These are phyloP conservation scores for Barnettozyma sucrosica DNA, from an alignment of 805 yeast species.

Conservation along the genomic window DNA sequence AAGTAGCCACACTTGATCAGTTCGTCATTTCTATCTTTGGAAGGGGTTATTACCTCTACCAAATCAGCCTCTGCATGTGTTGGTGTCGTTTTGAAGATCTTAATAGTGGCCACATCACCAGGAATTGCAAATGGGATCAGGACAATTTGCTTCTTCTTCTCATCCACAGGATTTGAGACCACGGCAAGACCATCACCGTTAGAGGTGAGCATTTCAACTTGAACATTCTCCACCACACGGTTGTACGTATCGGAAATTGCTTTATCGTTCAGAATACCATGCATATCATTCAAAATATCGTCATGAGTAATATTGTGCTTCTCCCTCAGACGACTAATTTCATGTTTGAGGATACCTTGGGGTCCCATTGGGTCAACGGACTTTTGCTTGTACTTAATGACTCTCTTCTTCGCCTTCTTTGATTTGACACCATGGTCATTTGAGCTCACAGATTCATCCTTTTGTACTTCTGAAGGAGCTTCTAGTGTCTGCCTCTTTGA, in stretches of 20 bases:
- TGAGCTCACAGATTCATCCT: conserved; percentile 2
- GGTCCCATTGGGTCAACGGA: conserved; percentile 73
- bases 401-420: conserved; percentile 25
- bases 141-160: conserved; percentile 45
- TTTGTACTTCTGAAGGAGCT: not conserved
- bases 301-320: conserved; percentile 37
- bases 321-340: conserved; percentile 55
- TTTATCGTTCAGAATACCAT: conserved; percentile 54
- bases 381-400: conserved; percentile 54
- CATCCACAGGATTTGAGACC: conserved; percentile 51
- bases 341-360: conserved; percentile 69
- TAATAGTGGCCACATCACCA: conserved; percentile 69
- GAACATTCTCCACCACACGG: conserved; percentile 51
- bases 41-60: conserved; percentile 40
- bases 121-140: conserved; percentile 84
- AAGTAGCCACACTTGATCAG: conserved; percentile 76
- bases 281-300: conserved; percentile 60
- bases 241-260: conserved; percentile 44
- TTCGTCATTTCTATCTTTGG: conserved; percentile 44
- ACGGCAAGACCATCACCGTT: conserved; percentile 87
- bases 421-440: conserved; percentile 3
- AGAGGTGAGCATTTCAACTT: conserved; percentile 55
- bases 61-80: conserved; percentile 71
- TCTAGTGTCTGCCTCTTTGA: conserved; percentile 7
- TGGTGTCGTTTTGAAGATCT: conserved; percentile 75